Conservation (phyloP, 441 rosid species). For the Populus hybrid region DNA sequence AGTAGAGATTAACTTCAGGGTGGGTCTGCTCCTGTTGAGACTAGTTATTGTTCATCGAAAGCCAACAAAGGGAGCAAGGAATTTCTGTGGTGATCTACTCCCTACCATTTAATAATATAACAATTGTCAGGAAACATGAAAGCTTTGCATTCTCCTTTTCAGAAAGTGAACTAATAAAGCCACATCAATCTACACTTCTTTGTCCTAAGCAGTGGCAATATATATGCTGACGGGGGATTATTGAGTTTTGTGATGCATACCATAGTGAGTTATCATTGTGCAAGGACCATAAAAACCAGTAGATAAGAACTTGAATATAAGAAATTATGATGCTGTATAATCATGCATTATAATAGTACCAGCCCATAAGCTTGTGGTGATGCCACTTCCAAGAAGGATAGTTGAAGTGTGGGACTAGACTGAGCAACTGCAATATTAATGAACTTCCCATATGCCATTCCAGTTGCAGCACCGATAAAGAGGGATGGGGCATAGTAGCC, state of each 20-base stretch:
- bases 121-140: background rate
- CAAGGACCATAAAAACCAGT: background rate
- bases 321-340: background rate
- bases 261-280: background rate
- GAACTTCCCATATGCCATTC: slow-evolving; percentile 91
- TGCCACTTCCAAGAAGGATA: slow-evolving; percentile 85
- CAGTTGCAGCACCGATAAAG: slow-evolving; percentile 96
- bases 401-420: slow-evolving; percentile 42
- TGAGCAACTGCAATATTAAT: slow-evolving; percentile 63
- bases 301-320: background rate
- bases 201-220: background rate
- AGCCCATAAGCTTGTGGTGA: slow-evolving; percentile 97
- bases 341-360: slow-evolving; percentile 47
- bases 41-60: background rate
- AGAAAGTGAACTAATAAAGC: background rate
- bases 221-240: background rate
- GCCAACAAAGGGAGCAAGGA: background rate
- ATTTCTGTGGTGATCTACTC: background rate
- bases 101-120: background rate
- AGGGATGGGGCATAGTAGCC: slow-evolving; percentile 97
- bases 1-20: background rate
- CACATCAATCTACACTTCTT: background rate
- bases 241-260: background rate
- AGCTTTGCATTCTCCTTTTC: background rate
- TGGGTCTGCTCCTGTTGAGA: background rate